These are phyloP conservation scores for Ilyonectria sp. DNA, from an alignment of 2,329 filamentous ascomycete genomes.

Conservation along the genomic window DNA sequence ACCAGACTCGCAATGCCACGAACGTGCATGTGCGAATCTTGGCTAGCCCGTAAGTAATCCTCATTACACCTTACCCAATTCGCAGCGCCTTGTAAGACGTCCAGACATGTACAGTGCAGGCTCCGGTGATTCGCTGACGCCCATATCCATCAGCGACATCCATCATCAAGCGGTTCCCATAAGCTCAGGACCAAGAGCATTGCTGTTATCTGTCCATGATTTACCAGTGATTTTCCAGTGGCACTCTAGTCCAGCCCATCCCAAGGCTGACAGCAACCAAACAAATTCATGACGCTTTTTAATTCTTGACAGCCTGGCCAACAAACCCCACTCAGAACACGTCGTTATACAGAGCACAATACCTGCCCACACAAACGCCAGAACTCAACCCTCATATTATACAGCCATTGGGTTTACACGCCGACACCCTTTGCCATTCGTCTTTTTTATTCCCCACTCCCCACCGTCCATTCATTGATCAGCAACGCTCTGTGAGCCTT, in stretches of 20 bases:
- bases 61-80: slow-evolving; percentile 25
- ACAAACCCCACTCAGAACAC: background rate
- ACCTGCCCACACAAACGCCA: background rate
- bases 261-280: background rate
- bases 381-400: background rate
- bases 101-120: background rate
- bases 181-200: slow-evolving; percentile 5
- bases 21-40: slow-evolving; percentile 8
- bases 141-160: slow-evolving; percentile 17
- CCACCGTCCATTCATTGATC: background rate
- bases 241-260: slow-evolving; percentile 2
- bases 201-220: slow-evolving; percentile 1
- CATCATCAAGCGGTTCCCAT: slow-evolving; percentile 14
- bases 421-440: background rate
- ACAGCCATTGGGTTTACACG: background rate
- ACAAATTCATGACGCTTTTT: slow-evolving; percentile 17
- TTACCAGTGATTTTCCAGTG: slow-evolving; percentile 13
- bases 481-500: slow-evolving; percentile 11
- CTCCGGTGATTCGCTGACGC: background rate
- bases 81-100: slow-evolving; percentile 17
- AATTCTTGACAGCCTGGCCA: slow-evolving; percentile 4
- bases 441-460: background rate
- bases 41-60: slow-evolving; percentile 25
- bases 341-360: background rate
- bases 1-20: slow-evolving; percentile 6